Percentiles rank a stretch among this genome's conserved stretches.
Evolutionary conservation across 306 rosid species (phyloP).

Genomic region (Delonix regia): DNA sequence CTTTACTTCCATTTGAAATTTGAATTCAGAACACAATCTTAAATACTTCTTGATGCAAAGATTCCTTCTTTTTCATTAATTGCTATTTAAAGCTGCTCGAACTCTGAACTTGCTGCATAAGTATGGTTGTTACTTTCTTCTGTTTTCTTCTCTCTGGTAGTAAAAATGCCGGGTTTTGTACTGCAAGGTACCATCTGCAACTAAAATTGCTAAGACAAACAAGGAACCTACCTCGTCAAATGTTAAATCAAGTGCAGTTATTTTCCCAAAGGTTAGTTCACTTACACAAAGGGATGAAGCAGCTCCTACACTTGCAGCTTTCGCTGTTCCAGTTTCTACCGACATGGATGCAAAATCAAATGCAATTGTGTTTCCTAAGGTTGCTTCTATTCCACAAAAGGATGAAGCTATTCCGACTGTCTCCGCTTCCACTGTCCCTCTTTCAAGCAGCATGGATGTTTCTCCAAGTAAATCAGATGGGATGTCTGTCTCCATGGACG

Average conservation of each 20-base stretch:
- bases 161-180: conserved; percentile 23
- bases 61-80: conserved; percentile 4
- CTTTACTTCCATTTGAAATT: neutral
- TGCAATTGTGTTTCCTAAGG: conserved; percentile 47
- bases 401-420: conserved; percentile 40
- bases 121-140: neutral
- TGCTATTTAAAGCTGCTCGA: neutral
- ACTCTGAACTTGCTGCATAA: neutral
- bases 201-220: conserved; percentile 70
- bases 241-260: conserved; percentile 51
- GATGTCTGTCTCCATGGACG: conserved; percentile 79
- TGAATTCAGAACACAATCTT: neutral
- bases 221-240: conserved; percentile 49
- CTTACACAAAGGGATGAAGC: conserved; percentile 39
- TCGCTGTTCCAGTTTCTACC: conserved; percentile 38
- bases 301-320: conserved; percentile 27
- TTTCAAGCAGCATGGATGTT: conserved; percentile 55
- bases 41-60: neutral
- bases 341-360: conserved; percentile 52
- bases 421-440: conserved; percentile 38
- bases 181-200: conserved; percentile 60
- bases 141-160: neutral
- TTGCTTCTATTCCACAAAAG: conserved; percentile 39
- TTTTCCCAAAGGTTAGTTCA: conserved; percentile 39
- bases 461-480: conserved; percentile 87